These are phyloP conservation scores for Strobilomyces dryophilus DNA, from an alignment of 768 basidiomycete species.

Conservation along the genomic window DNA sequence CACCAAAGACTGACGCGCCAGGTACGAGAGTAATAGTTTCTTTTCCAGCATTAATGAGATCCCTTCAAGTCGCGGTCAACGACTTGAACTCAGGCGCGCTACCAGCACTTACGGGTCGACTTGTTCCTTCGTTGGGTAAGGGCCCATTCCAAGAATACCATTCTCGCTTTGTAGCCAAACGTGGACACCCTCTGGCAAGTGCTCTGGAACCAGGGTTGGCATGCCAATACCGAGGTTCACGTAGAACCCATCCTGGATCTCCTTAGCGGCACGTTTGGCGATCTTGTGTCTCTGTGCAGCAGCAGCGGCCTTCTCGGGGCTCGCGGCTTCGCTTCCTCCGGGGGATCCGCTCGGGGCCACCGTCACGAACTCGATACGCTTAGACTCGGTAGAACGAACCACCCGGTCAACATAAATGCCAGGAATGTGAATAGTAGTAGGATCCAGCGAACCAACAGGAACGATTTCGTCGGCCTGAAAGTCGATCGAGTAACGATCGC, in stretches of 20 bases:
- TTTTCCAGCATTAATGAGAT: constrained; percentile 93
- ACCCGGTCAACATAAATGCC: constrained; percentile 89
- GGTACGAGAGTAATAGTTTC: constrained; percentile 91
- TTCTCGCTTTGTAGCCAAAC: constrained; percentile 95
- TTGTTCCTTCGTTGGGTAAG: constrained; percentile 79
- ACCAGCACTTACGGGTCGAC: constrained; percentile 67
- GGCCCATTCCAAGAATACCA: constrained; percentile 85
- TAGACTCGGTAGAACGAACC: constrained; percentile 70
- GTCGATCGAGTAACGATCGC: background rate
- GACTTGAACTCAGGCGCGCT: background rate
- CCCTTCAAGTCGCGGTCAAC: constrained; percentile 40
- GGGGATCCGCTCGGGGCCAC: constrained; percentile 48
- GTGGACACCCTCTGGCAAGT: constrained; percentile 63
- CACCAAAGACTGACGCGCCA: constrained; percentile 88
- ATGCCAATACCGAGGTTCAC: constrained; percentile 91
- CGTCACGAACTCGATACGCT: constrained; percentile 73
- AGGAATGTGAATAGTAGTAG: constrained; percentile 77
- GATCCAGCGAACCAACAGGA: constrained; percentile 74
- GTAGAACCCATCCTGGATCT: constrained; percentile 83
- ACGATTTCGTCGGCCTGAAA: constrained; percentile 84
- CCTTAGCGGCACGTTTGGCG: constrained; percentile 83
- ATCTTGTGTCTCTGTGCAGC: constrained; percentile 64
- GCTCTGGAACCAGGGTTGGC: constrained; percentile 84
- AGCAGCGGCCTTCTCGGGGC: constrained; percentile 51
- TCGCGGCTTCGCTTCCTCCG: constrained; percentile 24